Base-by-base conservation (phyloP, 2,329 filamentous ascomycete genomes). In the Alternaria novae-zelandiae region DNA sequence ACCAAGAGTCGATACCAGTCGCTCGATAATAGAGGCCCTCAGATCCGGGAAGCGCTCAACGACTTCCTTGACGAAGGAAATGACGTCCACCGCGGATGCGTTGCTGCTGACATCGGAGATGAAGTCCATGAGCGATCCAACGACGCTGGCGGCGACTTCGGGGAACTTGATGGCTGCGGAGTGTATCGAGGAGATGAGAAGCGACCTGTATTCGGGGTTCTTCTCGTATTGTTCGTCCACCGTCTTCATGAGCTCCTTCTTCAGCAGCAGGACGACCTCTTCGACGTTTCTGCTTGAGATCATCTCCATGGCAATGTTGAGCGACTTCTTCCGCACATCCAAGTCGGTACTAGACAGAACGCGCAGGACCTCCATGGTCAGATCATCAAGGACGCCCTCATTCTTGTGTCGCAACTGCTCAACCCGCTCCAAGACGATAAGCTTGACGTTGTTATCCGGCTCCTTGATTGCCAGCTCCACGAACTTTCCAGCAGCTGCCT, bases 141-240 rank as follows among this genome's bases (percentile, higher is more conserved):
- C 96, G 15, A 99, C 96, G 77, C 93, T 98, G 49, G 95, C 92
- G 25, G 96, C 96, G 66, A 99, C 95, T 81, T 99, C 95, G 11
- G 96, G 98, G 84, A 98, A 98, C 79, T 97, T 97, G 86, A 99
- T 98, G 73, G 96, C 96, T 80, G 96, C 98, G 79, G 96, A 94
- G 81, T 99, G 96, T 76, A 99, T 99, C 41, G 94, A 93, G 81
- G 97, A 94, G 71, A 99, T 98, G 65, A 99, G 87, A 9, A 99
- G 87, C 75, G 96, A 94, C 72, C 96, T 91, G 57, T 77, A 77
- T 61, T 78, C 76, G 4, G 74, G 67, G 64, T 75, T 79, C 84
- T 98, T 98, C 84, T 99, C 96, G 82, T 97, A 98, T 80, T 97
- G 94, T 81, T 98, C 94, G 75, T 99, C 94, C 46, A 98, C 93